A percentile compares a stretch with the other conserved stretches of the same genome.
Conservation (phyloP, 306 rosid species). For the Citrullus mucosospermus region DNA sequence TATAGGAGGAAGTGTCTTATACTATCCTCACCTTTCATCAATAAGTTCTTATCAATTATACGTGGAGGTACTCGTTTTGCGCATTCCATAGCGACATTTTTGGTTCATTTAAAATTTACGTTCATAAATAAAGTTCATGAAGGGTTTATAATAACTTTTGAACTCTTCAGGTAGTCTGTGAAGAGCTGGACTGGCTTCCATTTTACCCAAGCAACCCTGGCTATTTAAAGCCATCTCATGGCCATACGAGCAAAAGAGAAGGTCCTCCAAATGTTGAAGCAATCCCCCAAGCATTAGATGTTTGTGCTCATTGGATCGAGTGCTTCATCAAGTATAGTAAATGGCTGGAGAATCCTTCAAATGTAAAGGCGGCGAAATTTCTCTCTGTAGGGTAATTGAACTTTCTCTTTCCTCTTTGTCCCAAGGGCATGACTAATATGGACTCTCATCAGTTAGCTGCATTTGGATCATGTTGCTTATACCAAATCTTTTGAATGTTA, state of each 20-base stretch:
- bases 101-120: slow-evolving; percentile 10
- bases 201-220: slow-evolving; percentile 64
- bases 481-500: slow-evolving; percentile 20
- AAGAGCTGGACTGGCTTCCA: slow-evolving; percentile 97
- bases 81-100: not conserved
- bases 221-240: slow-evolving; percentile 38
- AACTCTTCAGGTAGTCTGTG: slow-evolving; percentile 79
- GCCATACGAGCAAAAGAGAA: slow-evolving; percentile 52
- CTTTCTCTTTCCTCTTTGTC: not conserved
- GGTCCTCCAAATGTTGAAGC: slow-evolving; percentile 81
- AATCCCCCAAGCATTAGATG: slow-evolving; percentile 53
- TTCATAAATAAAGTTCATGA: not conserved
- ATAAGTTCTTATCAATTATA: slow-evolving; percentile 91
- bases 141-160: slow-evolving; percentile 13
- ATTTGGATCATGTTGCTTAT: slow-evolving; percentile 1
- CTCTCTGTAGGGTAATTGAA: slow-evolving; percentile 77
- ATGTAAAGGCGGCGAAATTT: slow-evolving; percentile 84
- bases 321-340: slow-evolving; percentile 86
- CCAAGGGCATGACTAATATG: not conserved
- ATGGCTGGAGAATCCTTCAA: slow-evolving; percentile 86
- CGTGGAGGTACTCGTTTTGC: slow-evolving; percentile 51
- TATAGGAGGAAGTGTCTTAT: slow-evolving; percentile 88
- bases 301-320: slow-evolving; percentile 90
- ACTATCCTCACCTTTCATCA: slow-evolving; percentile 93
- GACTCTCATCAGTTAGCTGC: slow-evolving; percentile 9